Percentiles rank a stretch among this genome's conserved stretches.
These are phyloP conservation scores for Talaromyces albobiverticillius DNA, from an alignment of 2,329 filamentous ascomycete genomes.

Conservation along the genomic window DNA sequence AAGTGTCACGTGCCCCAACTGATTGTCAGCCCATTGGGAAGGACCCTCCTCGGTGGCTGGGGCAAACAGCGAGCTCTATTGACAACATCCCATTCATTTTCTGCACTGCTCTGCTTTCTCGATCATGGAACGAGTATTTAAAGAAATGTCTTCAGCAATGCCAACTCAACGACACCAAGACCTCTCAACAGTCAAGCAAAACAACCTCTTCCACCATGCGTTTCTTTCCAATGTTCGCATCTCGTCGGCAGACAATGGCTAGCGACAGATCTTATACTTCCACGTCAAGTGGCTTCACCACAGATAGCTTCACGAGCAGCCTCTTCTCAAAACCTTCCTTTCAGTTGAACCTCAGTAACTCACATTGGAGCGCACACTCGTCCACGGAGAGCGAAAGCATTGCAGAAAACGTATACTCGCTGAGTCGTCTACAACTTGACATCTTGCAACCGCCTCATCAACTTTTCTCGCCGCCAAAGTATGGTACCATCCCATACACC, in stretches of 20 bases:
- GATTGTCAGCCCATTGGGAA: slow-evolving; percentile 2
- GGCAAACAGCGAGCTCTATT: background rate
- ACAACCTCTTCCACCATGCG: background rate
- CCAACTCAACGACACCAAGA: background rate
- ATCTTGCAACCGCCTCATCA: background rate
- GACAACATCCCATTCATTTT: background rate
- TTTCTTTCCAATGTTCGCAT: background rate
- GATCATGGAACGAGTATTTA: background rate
- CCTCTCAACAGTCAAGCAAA: background rate
- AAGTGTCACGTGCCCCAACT: background rate
- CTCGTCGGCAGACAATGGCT: background rate
- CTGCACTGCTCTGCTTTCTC: background rate
- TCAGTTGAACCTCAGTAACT: background rate
- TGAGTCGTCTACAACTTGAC: slow-evolving; percentile 2
- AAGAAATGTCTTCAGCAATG: background rate
- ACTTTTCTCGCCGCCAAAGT: slow-evolving; percentile 1
- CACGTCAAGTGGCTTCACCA: background rate
- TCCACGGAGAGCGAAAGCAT: background rate
- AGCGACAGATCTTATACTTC: background rate
- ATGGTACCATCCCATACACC: slow-evolving; percentile 28
- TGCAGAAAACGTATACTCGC: background rate
- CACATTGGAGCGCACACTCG: background rate
- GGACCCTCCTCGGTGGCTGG: background rate
- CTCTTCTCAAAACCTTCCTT: slow-evolving; percentile 11
- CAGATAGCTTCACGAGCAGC: background rate